phyloP scores from a whole-genome alignment of 192 early-diverging fungal genomes.

The Geranomyces michiganensis region DNA sequence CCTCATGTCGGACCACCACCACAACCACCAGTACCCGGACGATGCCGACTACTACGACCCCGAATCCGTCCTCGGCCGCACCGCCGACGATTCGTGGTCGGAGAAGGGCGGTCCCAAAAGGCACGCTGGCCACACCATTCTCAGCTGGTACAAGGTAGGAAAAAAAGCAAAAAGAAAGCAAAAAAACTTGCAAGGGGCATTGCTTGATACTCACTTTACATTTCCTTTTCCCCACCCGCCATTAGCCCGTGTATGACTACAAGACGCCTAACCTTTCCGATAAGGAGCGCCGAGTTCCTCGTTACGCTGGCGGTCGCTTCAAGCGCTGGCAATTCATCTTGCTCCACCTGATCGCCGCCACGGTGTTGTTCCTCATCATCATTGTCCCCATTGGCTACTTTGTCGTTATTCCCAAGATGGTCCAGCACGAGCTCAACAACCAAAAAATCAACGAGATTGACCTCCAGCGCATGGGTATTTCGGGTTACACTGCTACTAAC shows the following conservation, averaged over 20 bases:
- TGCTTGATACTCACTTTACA: not conserved
- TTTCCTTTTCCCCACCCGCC: not conserved
- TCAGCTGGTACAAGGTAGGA: slow-evolving; percentile 28
- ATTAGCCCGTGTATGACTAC: slow-evolving; percentile 36
- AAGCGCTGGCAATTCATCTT: slow-evolving; percentile 39
- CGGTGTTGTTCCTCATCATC: slow-evolving; percentile 25
- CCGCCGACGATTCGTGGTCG: slow-evolving; percentile 33
- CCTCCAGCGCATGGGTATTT: slow-evolving; percentile 30
- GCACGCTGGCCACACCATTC: not conserved
- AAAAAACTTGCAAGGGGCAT: too few relatives aligned
- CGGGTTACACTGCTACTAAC: slow-evolving; percentile 8
- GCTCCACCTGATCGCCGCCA: slow-evolving; percentile 22
- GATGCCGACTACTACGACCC: slow-evolving; percentile 32
- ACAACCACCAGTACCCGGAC: slow-evolving; percentile 11
- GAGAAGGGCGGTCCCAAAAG: slow-evolving; percentile 1
- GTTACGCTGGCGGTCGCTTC: slow-evolving; percentile 38
- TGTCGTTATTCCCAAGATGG: slow-evolving; percentile 39
- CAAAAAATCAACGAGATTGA: slow-evolving; percentile 14
- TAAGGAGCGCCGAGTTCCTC: slow-evolving; percentile 30
- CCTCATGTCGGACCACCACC: slow-evolving; percentile 11
- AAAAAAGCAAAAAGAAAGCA: not conserved
- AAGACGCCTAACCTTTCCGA: slow-evolving; percentile 31
- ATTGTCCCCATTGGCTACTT: slow-evolving; percentile 38
- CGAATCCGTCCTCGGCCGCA: slow-evolving; percentile 28
- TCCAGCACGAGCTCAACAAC: slow-evolving; percentile 39